A percentile compares a stretch with the other conserved stretches of the same genome.
These are phyloP conservation scores for Annulohypoxylon truncatum DNA, from an alignment of 2,329 filamentous ascomycete species.

Conservation along the genomic window DNA sequence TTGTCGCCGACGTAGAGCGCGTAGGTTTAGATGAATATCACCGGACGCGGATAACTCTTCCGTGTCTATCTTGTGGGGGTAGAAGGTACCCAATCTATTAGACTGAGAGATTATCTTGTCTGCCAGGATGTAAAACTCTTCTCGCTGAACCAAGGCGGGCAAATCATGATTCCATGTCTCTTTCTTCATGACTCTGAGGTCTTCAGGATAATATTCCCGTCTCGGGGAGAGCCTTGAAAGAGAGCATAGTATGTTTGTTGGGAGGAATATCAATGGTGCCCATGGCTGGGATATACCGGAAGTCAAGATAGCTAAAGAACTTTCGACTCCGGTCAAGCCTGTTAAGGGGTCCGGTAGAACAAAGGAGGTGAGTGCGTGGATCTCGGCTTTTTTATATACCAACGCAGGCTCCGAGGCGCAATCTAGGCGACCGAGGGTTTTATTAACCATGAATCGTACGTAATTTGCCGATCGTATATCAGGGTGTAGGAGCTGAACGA, in stretches of 20 bases:
- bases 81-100: conserved; percentile 42
- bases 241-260: conserved; percentile 23
- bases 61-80: background rate
- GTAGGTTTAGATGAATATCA: conserved; percentile 37
- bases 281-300: conserved; percentile 65
- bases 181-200: conserved; percentile 50
- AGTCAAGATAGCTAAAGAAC: conserved; percentile 62
- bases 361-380: conserved; percentile 72
- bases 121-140: conserved; percentile 50
- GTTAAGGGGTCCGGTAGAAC: conserved; percentile 68
- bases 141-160: conserved; percentile 54
- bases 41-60: conserved; percentile 5
- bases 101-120: conserved; percentile 50
- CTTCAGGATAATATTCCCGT: conserved; percentile 54
- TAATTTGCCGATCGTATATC: conserved; percentile 52
- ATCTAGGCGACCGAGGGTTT: conserved; percentile 64
- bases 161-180: conserved; percentile 50
- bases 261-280: conserved; percentile 47
- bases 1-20: conserved; percentile 45
- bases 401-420: conserved; percentile 67
- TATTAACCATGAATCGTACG: conserved; percentile 64
- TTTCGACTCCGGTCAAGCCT: conserved; percentile 69
- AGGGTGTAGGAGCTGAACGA: conserved; percentile 49
- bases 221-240: conserved; percentile 48
- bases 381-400: conserved; percentile 66